Evolutionary conservation across 805 yeast genomes (phyloP), one percentile per base, ranked within the genome.

Genomic region (Hermanozyma aechmeae): DNA sequence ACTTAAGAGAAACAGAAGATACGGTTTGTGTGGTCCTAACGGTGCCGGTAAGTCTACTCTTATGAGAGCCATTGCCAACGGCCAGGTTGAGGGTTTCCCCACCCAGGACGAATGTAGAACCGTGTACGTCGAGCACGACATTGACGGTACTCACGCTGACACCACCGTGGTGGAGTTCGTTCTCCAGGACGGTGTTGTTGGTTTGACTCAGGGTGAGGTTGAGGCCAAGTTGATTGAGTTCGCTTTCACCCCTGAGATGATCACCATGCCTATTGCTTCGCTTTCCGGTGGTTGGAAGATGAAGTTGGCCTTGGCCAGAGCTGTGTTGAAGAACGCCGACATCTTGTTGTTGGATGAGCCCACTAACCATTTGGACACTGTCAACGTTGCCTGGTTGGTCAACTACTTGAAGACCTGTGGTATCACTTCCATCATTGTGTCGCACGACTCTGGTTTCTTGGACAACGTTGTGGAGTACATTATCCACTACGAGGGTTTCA

Each of bases 201-300:
- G 82, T 61, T 60, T 62, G 50, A 68, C 85, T 53, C 69, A 58
- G 50, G 95, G 79, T 49, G 75, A 62, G 39, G 84, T 84, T 49
- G 66, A 58, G 46, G 73, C 61, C 43, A 83, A 86, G 64, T 79
- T 92, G 64, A 66, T 63, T 41, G 96, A 86, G 69, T 89, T 92
- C 74, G 76, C 78, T 57, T 92, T 92, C 87, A 54, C 92, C 51
- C 89, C 84, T 37, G 95, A 79, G 58, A 92, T 89, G 96, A 77
- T 81, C 56, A 60, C 56, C 43, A 83, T 81, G 94, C 94, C 96
- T 58, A 89, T 89, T 64, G 77, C 85, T 58, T 83, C 96, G 44
- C 76, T 92, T 52, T 92, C 98, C 58, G 98, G 98, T 80, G 98
- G 98, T 79, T 89, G 98, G 98, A 92, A 92, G 80, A 89, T 89